phyloP scores from a whole-genome alignment of 2,329 filamentous ascomycete genomes.

The Lojkania enalia region DNA sequence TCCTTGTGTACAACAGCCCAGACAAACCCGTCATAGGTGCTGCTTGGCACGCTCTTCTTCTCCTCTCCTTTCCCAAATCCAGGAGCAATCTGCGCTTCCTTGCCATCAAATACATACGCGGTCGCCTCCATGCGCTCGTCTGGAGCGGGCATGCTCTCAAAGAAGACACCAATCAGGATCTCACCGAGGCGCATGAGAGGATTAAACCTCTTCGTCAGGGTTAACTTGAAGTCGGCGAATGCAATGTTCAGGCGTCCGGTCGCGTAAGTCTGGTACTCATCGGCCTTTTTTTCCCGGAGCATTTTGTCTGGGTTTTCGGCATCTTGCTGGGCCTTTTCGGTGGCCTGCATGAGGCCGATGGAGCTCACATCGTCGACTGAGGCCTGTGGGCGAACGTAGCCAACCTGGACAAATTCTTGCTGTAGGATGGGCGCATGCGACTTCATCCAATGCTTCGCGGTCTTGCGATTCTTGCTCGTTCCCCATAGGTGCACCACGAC shows the following conservation, averaged over 20 bases:
- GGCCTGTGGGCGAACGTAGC: constrained; percentile 62
- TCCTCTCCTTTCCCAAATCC: constrained; percentile 63
- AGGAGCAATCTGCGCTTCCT: constrained; percentile 76
- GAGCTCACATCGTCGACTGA: constrained; percentile 52
- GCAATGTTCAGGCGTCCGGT: constrained; percentile 91
- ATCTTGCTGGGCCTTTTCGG: constrained; percentile 45
- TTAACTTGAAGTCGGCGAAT: constrained; percentile 83
- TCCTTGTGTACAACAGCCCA: constrained; percentile 97
- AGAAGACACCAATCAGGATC: constrained; percentile 70
- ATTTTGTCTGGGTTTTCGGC: constrained; percentile 59
- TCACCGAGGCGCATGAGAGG: constrained; percentile 71
- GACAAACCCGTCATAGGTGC: constrained; percentile 84
- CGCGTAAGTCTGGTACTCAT: constrained; percentile 85
- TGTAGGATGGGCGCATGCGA: constrained; percentile 72
- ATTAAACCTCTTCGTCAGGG: constrained; percentile 84
- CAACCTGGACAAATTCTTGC: constrained; percentile 84
- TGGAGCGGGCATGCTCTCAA: constrained; percentile 73
- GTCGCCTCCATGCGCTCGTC: constrained; percentile 75
- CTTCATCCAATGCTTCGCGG: constrained; percentile 78
- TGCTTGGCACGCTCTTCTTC: constrained; percentile 64
- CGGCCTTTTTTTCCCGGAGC: constrained; percentile 83
- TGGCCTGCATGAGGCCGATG: constrained; percentile 43
- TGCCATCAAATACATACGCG: constrained; percentile 88
- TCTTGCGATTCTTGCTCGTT: constrained; percentile 74
- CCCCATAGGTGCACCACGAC: constrained; percentile 81